A percentile compares a stretch with the other conserved stretches of the same genome.
These are phyloP conservation scores for Decorospora gaudefroyi DNA, from an alignment of 2,329 filamentous ascomycete genomes.

Conservation along the genomic window DNA sequence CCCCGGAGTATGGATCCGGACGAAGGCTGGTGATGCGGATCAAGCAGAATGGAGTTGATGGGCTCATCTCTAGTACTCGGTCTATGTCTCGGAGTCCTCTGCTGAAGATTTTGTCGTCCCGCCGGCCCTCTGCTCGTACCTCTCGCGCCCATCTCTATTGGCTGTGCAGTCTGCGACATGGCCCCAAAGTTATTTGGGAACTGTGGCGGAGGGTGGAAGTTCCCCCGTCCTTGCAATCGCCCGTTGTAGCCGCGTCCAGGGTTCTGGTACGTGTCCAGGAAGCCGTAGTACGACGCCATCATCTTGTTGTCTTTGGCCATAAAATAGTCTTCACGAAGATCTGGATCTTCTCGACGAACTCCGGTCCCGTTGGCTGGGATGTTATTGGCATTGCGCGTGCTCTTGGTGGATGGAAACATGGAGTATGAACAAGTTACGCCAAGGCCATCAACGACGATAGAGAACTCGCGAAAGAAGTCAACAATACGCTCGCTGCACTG, in stretches of 20 bases:
- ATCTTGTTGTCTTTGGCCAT: conserved; percentile 96
- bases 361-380: conserved; percentile 47
- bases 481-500: conserved; percentile 90
- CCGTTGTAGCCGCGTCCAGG: conserved; percentile 43
- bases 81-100: conserved; percentile 31
- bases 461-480: conserved; percentile 98
- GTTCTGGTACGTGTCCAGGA: conserved; percentile 79
- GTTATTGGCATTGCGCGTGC: conserved; percentile 58
- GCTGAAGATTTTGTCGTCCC: conserved; percentile 30
- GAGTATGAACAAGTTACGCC: conserved; percentile 97
- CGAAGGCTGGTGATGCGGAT: conserved; percentile 74
- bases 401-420: conserved; percentile 94
- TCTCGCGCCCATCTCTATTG: conserved; percentile 50
- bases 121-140: conserved; percentile 36
- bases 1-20: conserved; percentile 53
- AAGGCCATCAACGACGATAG: conserved; percentile 92
- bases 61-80: conserved; percentile 55
- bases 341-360: conserved; percentile 55
- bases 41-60: conserved; percentile 73
- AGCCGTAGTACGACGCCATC: conserved; percentile 95
- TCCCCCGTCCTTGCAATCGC: conserved; percentile 26
- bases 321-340: conserved; percentile 86
- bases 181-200: conserved; percentile 68
- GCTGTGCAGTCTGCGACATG: conserved; percentile 55
- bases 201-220: conserved; percentile 74